Evolutionary conservation across 2,329 filamentous ascomycete species (phyloP), one percentile per base, ranked within the genome.

Genomic region (Claviceps capensis): DNA sequence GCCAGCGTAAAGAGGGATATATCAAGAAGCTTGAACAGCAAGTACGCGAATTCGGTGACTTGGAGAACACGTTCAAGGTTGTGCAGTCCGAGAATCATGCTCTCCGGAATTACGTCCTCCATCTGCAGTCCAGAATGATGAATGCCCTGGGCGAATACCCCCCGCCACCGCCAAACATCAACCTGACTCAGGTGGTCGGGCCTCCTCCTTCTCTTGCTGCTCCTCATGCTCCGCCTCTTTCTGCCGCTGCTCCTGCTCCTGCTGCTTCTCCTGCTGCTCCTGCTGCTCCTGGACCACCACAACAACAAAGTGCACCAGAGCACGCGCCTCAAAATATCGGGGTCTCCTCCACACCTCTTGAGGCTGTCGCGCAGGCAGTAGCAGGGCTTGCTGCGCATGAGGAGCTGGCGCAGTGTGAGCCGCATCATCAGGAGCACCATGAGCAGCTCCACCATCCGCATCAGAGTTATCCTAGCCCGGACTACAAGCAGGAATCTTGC

Each of bases 21-120:
- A 98, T 98, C 68, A 95, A 95, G 73, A 94, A 95, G 67, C 78
- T 98, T 6, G 93, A 98, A 69, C 86, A 93, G 64, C 88, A 97
- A 65, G 88, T 96, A 49, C 83, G 88, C 61, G 87, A 93, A 34
- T 86, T 82, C 58, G 77, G 81, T 59, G 77, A 81, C 17, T 79
- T 95, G 68, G 86, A 89, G 58, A 79, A 86, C 56, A 81, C 79
- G 52, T 88, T 81, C 68, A 93, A 95, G 67, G 72, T 77, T n/a
- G 72, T 95, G 26, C 88, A 95, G 64, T 75, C 80, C 30, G 91
- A 98, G 67, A 95, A 96, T 69, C 93, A 90, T 65, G 82, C 86
- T 56, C 74, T 98, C 43, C 83, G 90, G 59, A 89, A 96, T 66
- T 97, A 97, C 69, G 85, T 96, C 59, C 85, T 96, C 63, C 86